Conservation (phyloP, 2,329 filamentous ascomycete species). For the Penicillium hesseltinei region DNA sequence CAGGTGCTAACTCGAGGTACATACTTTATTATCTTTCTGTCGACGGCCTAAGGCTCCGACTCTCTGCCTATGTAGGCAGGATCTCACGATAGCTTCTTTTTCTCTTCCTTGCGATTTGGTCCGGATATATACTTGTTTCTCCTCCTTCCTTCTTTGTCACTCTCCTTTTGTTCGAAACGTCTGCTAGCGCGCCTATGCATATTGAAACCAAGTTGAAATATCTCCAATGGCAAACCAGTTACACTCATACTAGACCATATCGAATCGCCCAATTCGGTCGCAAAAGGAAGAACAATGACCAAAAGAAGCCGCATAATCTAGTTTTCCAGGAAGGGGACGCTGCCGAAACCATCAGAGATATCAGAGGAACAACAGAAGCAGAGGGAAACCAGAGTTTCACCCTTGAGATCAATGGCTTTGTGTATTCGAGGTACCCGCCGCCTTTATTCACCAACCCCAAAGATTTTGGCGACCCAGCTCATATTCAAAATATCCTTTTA, state of each 20-base stretch:
- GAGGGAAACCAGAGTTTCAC: neutral
- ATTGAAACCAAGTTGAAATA: conserved; percentile 9
- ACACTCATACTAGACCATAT: conserved; percentile 6
- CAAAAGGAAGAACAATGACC: neutral
- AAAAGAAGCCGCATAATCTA: neutral
- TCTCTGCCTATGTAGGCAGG: neutral
- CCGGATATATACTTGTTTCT: neutral
- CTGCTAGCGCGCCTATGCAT: neutral
- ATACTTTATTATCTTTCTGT: neutral
- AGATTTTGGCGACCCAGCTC: neutral
- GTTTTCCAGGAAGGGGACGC: neutral
- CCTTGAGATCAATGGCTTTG: neutral
- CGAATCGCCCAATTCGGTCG: conserved; percentile 5
- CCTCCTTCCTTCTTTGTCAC: neutral
- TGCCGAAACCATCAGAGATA: neutral
- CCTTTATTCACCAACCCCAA: neutral
- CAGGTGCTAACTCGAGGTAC: neutral
- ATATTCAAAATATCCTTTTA: conserved; percentile 9
- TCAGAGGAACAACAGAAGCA: neutral
- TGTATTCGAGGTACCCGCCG: neutral
- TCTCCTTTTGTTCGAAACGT: neutral
- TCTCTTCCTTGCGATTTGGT: neutral
- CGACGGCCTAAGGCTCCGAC: neutral
- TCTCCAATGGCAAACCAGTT: conserved; percentile 10
- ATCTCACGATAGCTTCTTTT: neutral